These are phyloP conservation scores for Volutella citrinella DNA, from an alignment of 2,329 filamentous ascomycete genomes.

Conservation along the genomic window DNA sequence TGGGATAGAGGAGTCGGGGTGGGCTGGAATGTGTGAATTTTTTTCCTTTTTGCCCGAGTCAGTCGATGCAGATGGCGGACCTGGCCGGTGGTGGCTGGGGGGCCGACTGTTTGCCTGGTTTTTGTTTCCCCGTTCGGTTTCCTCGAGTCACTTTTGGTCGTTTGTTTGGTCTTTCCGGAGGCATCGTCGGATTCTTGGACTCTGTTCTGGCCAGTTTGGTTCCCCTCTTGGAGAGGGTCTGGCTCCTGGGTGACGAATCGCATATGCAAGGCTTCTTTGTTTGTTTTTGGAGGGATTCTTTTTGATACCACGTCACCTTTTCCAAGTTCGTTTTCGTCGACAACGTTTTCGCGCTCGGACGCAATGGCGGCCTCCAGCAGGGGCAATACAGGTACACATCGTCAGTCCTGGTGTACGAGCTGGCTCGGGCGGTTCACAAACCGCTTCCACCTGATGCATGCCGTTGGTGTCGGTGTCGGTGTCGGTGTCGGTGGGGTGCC, in stretches of 20 bases:
- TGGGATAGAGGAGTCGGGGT: slow-evolving; percentile 38
- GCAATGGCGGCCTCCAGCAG: no score
- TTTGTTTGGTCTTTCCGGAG: slow-evolving; percentile 16
- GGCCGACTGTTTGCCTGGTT: no score
- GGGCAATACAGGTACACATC: no score
- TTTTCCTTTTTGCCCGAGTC: slow-evolving; percentile 12
- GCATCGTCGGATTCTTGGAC: slow-evolving; percentile 15
- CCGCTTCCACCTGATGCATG: no score
- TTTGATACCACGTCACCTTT: slow-evolving; percentile 28
- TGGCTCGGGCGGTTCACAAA: no score
- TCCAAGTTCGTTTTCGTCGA: slow-evolving; percentile 19
- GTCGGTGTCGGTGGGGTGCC: no score
- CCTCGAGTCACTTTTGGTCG: slow-evolving; percentile 8
- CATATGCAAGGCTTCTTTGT: slow-evolving; percentile 22
- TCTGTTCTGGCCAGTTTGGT: slow-evolving; percentile 14
- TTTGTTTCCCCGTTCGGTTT: no score
- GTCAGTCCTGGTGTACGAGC: no score
- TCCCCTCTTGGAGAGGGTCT: slow-evolving; percentile 17
- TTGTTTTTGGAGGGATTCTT: slow-evolving; percentile 25
- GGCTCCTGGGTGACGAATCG: slow-evolving; percentile 18
- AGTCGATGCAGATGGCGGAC: no score
- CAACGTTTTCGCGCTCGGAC: no score
- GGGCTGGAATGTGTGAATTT: slow-evolving; percentile 19
- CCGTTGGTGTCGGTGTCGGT: no score
- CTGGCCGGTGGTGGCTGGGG: no score